Conservation (phyloP, 495 filamentous ascomycete species). For the Mycothermus thermophilus region DNA sequence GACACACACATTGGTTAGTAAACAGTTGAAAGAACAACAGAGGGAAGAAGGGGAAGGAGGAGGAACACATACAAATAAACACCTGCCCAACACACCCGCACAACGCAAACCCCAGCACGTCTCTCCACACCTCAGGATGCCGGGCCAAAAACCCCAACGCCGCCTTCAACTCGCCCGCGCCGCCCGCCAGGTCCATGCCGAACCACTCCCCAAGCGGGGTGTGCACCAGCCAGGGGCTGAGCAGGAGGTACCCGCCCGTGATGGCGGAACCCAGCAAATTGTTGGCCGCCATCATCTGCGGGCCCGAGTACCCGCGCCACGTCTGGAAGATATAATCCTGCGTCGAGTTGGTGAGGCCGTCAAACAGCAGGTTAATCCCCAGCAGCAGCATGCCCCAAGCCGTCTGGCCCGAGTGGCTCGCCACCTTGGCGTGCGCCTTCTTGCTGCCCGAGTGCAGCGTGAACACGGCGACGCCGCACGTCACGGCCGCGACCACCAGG, state of each 20-base stretch:
- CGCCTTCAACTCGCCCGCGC: constrained; percentile 52
- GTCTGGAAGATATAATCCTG: constrained; percentile 87
- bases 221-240: constrained; percentile 62
- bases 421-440: constrained; percentile 33
- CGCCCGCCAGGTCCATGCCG: constrained; percentile 47
- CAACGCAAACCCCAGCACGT: constrained; percentile 81
- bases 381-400: constrained; percentile 73
- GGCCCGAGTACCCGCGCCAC: constrained; percentile 66
- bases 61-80: constrained; percentile 62
- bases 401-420: constrained; percentile 26
- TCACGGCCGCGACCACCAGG: constrained; percentile 77
- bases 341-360: constrained; percentile 89
- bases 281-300: constrained; percentile 99
- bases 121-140: constrained; percentile 65
- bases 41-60: not conserved
- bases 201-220: constrained; percentile 52
- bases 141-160: constrained; percentile 67
- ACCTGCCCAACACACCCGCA: constrained; percentile 91
- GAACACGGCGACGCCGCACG: constrained; percentile 85
- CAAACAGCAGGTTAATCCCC: constrained; percentile 84
- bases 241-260: constrained; percentile 58
- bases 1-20: not conserved
- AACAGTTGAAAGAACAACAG: not conserved
- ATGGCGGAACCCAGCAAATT: constrained; percentile 69
- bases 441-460: constrained; percentile 67